These are phyloP conservation scores for Apiotrichum sp. DNA, from an alignment of 1,284 basidiomycete species.

Conservation along the genomic window DNA sequence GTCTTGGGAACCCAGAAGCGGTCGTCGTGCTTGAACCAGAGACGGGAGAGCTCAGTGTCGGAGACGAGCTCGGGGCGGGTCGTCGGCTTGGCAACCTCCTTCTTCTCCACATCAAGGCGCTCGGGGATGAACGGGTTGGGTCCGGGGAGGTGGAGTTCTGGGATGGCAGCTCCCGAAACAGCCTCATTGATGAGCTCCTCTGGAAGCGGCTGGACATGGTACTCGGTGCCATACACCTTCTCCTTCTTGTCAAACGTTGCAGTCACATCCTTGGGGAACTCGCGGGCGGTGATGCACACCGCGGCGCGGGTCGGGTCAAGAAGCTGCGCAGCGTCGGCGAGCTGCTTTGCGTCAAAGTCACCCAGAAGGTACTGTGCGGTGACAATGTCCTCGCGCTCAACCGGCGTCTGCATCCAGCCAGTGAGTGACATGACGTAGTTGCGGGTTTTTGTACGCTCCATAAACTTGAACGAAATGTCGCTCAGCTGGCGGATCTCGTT, in stretches of 20 bases:
- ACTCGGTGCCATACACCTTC: slow-evolving; percentile 77
- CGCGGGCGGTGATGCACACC: slow-evolving; percentile 47
- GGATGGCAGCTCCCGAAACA: slow-evolving; percentile 56
- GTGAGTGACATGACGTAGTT: slow-evolving; percentile 74
- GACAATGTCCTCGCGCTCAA: slow-evolving; percentile 71
- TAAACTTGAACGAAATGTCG: slow-evolving; percentile 76
- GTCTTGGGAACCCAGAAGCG: slow-evolving; percentile 90
- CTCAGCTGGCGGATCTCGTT: slow-evolving; percentile 71
- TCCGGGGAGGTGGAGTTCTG: slow-evolving; percentile 69
- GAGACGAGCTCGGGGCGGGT: slow-evolving; percentile 69
- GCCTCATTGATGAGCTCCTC: slow-evolving; percentile 61
- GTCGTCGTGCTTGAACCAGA: slow-evolving; percentile 97
- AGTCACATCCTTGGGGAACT: slow-evolving; percentile 56
- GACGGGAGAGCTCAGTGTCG: slow-evolving; percentile 61
- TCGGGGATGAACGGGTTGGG: slow-evolving; percentile 86
- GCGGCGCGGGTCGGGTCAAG: slow-evolving; percentile 58
- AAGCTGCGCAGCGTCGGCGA: slow-evolving; percentile 53
- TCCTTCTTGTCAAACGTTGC: slow-evolving; percentile 65
- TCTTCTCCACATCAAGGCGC: slow-evolving; percentile 75
- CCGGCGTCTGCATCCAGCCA: slow-evolving; percentile 61
- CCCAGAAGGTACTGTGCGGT: slow-evolving; percentile 67
- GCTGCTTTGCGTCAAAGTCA: slow-evolving; percentile 61
- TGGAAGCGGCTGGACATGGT: slow-evolving; percentile 63
- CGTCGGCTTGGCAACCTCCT: slow-evolving; percentile 60
- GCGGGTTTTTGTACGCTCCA: slow-evolving; percentile 74